phyloP scores from a whole-genome alignment of 2,329 filamentous ascomycete species.

The Pyrenophora seminiperda region DNA sequence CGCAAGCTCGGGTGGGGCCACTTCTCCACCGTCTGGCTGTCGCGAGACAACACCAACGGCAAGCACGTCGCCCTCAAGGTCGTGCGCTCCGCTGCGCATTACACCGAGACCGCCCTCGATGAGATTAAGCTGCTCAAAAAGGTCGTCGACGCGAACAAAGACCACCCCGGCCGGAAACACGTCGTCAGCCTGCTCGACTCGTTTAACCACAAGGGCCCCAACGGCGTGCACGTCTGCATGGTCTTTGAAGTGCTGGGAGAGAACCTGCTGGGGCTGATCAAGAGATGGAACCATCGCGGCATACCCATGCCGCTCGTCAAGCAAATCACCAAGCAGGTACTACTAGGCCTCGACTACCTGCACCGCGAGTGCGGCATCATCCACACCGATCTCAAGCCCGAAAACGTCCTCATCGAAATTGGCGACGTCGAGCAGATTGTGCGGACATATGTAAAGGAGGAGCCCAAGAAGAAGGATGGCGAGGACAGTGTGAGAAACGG shows the following conservation, averaged over 20 bases:
- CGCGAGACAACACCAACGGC: conserved; percentile 80
- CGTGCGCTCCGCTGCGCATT: conserved; percentile 95
- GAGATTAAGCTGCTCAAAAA: conserved; percentile 98
- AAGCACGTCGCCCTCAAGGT: conserved; percentile 98
- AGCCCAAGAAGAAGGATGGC: conserved; percentile 66
- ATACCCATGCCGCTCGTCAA: conserved; percentile 97
- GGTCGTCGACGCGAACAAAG: conserved; percentile 92
- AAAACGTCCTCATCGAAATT: conserved; percentile 98
- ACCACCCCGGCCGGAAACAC: conserved; percentile 91
- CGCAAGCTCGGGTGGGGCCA: conserved; percentile 98
- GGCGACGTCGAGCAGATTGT: conserved; percentile 99
- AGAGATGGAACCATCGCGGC: conserved; percentile 96
- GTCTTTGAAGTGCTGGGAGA: conserved; percentile 97
- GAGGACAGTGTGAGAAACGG: conserved; percentile 95
- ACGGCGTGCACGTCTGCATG: conserved; percentile 98
- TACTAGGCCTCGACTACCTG: conserved; percentile 92
- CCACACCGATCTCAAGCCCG: conserved; percentile 95
- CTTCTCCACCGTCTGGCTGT: conserved; percentile 94
- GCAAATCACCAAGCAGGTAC: conserved; percentile 97
- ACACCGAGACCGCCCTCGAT: conserved; percentile 97
- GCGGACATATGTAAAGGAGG: conserved; percentile 89
- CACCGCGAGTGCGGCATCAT: conserved; percentile 99
- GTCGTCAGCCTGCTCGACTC: conserved; percentile 96
- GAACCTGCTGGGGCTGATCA: conserved; percentile 92
- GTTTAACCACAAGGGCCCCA: conserved; percentile 96